Evolutionary conservation across 768 basidiomycete genomes (phyloP), one percentile per base, ranked within the genome.

Genomic region (Boletales sp.): DNA sequence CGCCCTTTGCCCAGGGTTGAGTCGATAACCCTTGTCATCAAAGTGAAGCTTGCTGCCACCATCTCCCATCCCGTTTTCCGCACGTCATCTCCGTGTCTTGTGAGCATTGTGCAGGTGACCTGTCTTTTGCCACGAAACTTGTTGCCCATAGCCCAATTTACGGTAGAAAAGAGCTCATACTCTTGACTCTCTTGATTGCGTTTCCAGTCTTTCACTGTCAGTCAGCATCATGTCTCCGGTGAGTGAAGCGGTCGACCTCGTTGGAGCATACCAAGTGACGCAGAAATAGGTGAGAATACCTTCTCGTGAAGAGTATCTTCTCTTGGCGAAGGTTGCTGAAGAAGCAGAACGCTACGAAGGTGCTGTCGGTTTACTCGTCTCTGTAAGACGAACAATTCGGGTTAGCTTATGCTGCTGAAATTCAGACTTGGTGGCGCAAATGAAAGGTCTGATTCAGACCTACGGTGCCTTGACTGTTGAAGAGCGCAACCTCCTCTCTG

Each of bases 331-430:
- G 71, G 78, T 92, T 50, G 86, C 88, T 40, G 88, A 88, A 64
- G 87, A 92, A 72, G 89, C 91, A 32, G 90, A 91, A 67, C 86
- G 91, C 45, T 91, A 91, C 66, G 83, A 89, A 74, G 91, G 91
- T 91, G 43, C 50, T 71, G 52, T 24, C 41, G 30, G 5, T 21
- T 48, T 43, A 29, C 18, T 41, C 38, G 8, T 14, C 37, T 43
- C 44, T n/a, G 19, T 27, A 38, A 46, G 42, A 31, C 21, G 18
- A 21, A 19, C 29, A 7, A 37, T 36, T 36, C 41, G 14, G 36
- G 41, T 46, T 54, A 21, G 18, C 50, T 57, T 39, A 57, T 47
- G 30, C 61, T 72, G n/a, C 35, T 43, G 48, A 55, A 52, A 43
- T 48, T 39, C 52, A 88, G 86, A 91, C 65, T 84, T 89, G 55